A percentile compares a stretch with the other conserved stretches of the same genome.
phyloP scores from a whole-genome alignment of 176 grass and related monocot species.

The Cenchrus americanus region DNA sequence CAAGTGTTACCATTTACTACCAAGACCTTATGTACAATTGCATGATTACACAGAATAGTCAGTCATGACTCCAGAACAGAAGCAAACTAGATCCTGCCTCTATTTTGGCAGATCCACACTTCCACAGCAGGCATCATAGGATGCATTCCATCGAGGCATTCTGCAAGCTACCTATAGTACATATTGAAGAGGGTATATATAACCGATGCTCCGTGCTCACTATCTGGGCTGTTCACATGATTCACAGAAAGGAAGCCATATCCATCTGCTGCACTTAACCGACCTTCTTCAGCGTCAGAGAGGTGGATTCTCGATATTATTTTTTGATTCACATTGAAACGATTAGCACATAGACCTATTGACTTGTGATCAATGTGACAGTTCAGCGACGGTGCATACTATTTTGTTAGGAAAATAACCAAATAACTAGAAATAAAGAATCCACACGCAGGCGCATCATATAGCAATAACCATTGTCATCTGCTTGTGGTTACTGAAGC shows the following conservation, averaged over 20 bases:
- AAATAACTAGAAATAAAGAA: constrained; percentile 31
- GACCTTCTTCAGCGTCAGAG: neutral
- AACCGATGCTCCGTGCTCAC: neutral
- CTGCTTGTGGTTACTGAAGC: constrained; percentile 27
- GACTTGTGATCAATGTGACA: neutral
- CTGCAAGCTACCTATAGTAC: constrained; percentile 33
- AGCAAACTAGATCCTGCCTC: neutral
- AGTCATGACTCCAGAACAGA: neutral
- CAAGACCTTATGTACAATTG: constrained; percentile 1
- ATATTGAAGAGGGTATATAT: neutral
- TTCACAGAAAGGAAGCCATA: neutral
- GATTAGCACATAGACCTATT: neutral
- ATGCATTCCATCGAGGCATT: neutral
- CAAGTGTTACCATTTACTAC: neutral
- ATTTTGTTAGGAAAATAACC: constrained; percentile 27
- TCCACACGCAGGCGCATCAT: neutral
- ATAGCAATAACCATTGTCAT: neutral
- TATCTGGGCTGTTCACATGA: neutral
- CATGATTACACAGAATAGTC: neutral
- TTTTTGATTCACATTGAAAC: neutral
- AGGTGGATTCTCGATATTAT: neutral
- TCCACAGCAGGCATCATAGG: constrained; percentile 8
- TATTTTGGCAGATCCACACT: neutral
- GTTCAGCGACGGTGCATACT: neutral
- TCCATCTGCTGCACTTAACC: neutral